A percentile compares a stretch with the other conserved stretches of the same genome.
phyloP scores from a whole-genome alignment of 768 basidiomycete genomes.

The Butyriboletus loyo region DNA sequence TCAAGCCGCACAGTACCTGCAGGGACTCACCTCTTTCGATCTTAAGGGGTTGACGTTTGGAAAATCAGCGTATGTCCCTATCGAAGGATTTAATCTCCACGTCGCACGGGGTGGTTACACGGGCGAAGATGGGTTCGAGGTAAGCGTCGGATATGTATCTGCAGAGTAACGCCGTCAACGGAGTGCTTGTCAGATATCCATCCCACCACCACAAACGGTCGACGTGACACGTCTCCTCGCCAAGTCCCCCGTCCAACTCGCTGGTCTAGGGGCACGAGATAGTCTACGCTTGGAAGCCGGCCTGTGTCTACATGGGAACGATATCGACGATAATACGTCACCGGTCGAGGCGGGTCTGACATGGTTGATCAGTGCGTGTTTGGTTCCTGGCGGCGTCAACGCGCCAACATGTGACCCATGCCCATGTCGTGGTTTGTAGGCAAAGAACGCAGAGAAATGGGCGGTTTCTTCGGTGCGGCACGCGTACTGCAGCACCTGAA shows the following conservation, averaged over 20 bases:
- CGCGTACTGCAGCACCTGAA: conserved; percentile 72
- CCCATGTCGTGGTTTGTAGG: conserved; percentile 39
- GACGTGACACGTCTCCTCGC: conserved; percentile 65
- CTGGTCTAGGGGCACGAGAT: conserved; percentile 91
- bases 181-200: conserved; percentile 64
- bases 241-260: conserved; percentile 66
- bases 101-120: conserved; percentile 96
- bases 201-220: conserved; percentile 74
- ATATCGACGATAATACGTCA: conserved; percentile 81
- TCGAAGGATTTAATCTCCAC: conserved; percentile 63
- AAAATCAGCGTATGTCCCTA: conserved; percentile 72
- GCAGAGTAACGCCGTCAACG: background rate
- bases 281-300: conserved; percentile 94
- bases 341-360: conserved; percentile 89
- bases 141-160: conserved; percentile 16
- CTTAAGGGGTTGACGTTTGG: conserved; percentile 79
- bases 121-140: conserved; percentile 98
- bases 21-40: conserved; percentile 71
- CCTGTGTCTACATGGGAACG: conserved; percentile 94
- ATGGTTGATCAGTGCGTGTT: conserved; percentile 84
- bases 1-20: conserved; percentile 74
- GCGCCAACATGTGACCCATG: background rate
- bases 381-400: background rate
- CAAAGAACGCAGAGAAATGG: conserved; percentile 72
- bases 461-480: conserved; percentile 77